Base-by-base conservation (phyloP, 179 eudicot genomes). In the Heliamphora pulchella region DNA sequence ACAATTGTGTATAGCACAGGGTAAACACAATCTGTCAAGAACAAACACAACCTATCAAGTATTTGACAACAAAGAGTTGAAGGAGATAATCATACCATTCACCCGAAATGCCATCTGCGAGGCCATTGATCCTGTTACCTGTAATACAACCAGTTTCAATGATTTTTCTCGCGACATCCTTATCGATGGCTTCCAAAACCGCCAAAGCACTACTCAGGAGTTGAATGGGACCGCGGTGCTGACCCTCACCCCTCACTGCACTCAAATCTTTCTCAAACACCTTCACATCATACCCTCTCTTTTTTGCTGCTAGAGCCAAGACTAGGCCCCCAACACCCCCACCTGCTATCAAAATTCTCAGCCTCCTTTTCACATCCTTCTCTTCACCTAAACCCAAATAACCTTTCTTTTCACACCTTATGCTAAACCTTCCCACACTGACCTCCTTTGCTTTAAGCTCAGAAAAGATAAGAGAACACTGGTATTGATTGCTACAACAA, bases 251-350 rank as follows among this genome's bases (percentile, higher is more conserved):
- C 83, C 92, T 86, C 15, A 91, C 78, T 0, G 92, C 91, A 87
- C 94, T 91, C 84, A 87, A 79, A 79, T 91, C 91, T 76, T 78
- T 91, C 86, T 91, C 94, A 83, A 91, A 89, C 77, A 91, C 94
- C 80, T 83, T 63, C 67, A 91, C 92, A n/a, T 88, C 89, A 79
- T 89, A 89, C 2, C 92, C 94, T 20, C 86, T 89, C 57, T 78
- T 79, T 73, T 87, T 91, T 47, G 94, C 94, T 71, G 91, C 91
- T 79, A 90, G 48, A 14, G 91, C 91, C 22, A 91, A 86, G 1
- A 89, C 91, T 57, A 91, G 46, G 44, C 91, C 92, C 7, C 94
- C 94, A 31, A 91, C 86, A 22, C 94, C 94, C 7, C 94, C 94
- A 1, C 94, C 94, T 0, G 92, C 94, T 13, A 91, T 87, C 83